A percentile compares a stretch with the other conserved stretches of the same genome.
Evolutionary conservation across 2,329 filamentous ascomycete species (phyloP).

Genomic region (Lachnellula suecica): DNA sequence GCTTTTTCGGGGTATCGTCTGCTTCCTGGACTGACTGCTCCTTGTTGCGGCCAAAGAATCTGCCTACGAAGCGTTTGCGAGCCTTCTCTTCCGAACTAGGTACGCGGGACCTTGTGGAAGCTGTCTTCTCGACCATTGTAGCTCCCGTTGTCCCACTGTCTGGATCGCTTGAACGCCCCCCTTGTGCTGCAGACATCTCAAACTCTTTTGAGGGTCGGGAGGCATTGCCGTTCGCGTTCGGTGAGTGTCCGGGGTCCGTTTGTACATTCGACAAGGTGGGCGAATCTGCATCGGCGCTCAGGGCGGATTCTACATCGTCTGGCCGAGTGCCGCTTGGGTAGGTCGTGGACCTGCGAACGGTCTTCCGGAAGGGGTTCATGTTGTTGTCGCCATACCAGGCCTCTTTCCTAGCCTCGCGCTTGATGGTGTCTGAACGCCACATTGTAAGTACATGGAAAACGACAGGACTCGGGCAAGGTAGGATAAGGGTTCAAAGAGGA

Average conservation of each 20-base stretch:
- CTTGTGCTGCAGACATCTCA: constrained; percentile 8
- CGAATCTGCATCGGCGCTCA: constrained; percentile 2
- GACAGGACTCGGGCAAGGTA: neutral
- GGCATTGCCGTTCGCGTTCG: constrained; percentile 5
- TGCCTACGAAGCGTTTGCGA: constrained; percentile 19
- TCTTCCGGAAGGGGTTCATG: constrained; percentile 30
- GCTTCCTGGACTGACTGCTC: constrained; percentile 15
- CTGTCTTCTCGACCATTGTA: constrained; percentile 12
- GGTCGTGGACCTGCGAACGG: constrained; percentile 22
- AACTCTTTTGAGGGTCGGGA: constrained; percentile 13
- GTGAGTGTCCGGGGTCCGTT: constrained; percentile 22
- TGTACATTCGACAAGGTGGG: constrained; percentile 14
- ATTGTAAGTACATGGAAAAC: constrained; percentile 23
- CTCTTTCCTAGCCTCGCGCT: constrained; percentile 30
- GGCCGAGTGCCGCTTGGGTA: too few species aligned
- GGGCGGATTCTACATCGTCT: constrained; percentile 8
- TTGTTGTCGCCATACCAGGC: constrained; percentile 32
- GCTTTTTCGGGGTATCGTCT: constrained; percentile 25
- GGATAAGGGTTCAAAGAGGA: neutral
- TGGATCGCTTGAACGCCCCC: constrained; percentile 18
- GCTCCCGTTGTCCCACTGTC: constrained; percentile 8
- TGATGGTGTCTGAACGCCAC: constrained; percentile 23
- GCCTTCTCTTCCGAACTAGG: constrained; percentile 20
- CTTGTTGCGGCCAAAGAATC: constrained; percentile 12
- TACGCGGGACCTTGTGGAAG: constrained; percentile 13